Evolutionary conservation across 305 asterid genomes (phyloP).

Genomic region (Solanum hybrid): DNA sequence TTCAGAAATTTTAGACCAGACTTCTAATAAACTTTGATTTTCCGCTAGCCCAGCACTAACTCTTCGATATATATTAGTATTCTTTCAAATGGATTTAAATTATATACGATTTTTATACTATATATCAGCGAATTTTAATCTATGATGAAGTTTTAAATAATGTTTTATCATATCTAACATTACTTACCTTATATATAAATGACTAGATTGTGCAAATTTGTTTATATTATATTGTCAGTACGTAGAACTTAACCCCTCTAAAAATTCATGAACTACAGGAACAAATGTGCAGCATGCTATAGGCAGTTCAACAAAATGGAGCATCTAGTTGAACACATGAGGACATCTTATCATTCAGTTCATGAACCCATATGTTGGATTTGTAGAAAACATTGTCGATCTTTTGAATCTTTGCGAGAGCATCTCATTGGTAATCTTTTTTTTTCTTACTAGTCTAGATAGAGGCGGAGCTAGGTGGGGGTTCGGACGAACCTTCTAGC

Average conservation of each 20-base stretch:
- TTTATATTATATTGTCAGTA: neutral
- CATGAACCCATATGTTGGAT: constrained; percentile 74
- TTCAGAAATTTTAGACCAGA: too few relatives aligned
- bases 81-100: neutral
- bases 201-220: neutral
- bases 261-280: constrained; percentile 25
- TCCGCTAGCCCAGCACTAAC: too few relatives aligned
- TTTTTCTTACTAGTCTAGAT: neutral
- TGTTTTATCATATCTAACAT: neutral
- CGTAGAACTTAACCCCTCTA: neutral
- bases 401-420: constrained; percentile 80
- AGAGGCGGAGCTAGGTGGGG: neutral
- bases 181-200: neutral
- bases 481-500: neutral
- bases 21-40: too few relatives aligned
- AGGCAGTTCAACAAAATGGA: constrained; percentile 83
- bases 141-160: neutral
- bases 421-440: constrained; percentile 63
- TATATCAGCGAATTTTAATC: neutral
- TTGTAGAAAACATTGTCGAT: constrained; percentile 76
- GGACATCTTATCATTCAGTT: constrained; percentile 63
- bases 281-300: constrained; percentile 91
- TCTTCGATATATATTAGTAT: too few relatives aligned
- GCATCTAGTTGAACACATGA: constrained; percentile 92
- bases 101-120: neutral